A percentile compares a stretch with the other conserved stretches of the same genome.
phyloP scores from a whole-genome alignment of 352 stramenopile species.

The Globisporangium ultimum region DNA sequence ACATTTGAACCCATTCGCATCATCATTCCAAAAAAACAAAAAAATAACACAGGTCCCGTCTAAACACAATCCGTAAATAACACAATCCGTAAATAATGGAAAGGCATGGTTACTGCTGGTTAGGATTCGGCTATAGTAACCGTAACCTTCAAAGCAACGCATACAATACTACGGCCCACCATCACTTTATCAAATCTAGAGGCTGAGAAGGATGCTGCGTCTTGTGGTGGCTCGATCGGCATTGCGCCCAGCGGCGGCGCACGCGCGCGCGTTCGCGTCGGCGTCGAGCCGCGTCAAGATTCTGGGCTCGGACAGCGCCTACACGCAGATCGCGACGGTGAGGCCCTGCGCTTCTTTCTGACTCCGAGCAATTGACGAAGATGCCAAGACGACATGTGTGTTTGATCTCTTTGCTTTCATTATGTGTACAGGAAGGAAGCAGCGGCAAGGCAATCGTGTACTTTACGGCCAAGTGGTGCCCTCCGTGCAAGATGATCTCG shows the following conservation, averaged over 20 bases:
- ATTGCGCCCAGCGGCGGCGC: conserved; percentile 21
- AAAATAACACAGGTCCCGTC: not conserved
- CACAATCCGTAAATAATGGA: too few relatives aligned
- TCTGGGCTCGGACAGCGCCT: conserved; percentile 68
- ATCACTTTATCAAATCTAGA: not conserved
- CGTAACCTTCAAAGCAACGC: too few relatives aligned
- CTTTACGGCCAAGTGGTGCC: conserved; percentile 89
- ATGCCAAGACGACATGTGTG: too few relatives aligned
- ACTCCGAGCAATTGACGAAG: not conserved
- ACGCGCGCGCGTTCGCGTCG: conserved; percentile 25
- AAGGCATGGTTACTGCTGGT: too few relatives aligned
- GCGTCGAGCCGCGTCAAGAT: conserved; percentile 67
- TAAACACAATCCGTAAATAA: not conserved
- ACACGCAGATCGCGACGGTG: conserved; percentile 67
- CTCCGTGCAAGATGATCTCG: conserved; percentile 90
- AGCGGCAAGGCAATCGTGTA: conserved; percentile 82
- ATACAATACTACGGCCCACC: too few relatives aligned
- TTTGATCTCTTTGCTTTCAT: not conserved
- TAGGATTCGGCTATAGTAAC: too few relatives aligned
- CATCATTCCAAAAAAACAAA: not conserved
- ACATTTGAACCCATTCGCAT: conserved; percentile 6
- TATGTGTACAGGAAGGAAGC: conserved; percentile 37
- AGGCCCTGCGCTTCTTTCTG: conserved; percentile 5
- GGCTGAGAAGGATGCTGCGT: conserved; percentile 37
- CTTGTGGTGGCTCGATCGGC: conserved; percentile 24